A percentile compares a stretch with the other conserved stretches of the same genome.
These are phyloP conservation scores for Xylaria sp. DNA, from an alignment of 2,329 filamentous ascomycete species.

Conservation along the genomic window DNA sequence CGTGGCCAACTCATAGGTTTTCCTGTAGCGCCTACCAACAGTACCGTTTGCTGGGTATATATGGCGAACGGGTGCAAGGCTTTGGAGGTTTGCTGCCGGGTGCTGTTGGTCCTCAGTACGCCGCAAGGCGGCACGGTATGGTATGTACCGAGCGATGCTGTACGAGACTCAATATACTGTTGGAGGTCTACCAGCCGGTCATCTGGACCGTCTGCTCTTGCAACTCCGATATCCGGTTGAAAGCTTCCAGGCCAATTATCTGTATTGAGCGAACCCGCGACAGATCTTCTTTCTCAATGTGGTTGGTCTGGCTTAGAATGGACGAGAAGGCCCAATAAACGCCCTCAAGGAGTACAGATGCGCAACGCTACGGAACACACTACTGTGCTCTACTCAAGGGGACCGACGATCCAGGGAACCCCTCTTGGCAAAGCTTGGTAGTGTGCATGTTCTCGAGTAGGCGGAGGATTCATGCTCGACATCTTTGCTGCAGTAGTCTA, in stretches of 20 bases:
- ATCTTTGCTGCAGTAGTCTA: constrained; percentile 10
- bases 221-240: constrained; percentile 1
- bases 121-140: neutral
- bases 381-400: neutral
- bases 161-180: neutral
- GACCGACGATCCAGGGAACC: neutral
- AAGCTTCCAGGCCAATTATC: neutral
- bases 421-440: constrained; percentile 8
- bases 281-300: constrained; percentile 15
- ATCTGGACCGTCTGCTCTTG: constrained; percentile 4
- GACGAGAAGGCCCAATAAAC: neutral
- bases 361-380: neutral
- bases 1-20: neutral
- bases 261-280: constrained; percentile 7
- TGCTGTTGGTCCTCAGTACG: neutral
- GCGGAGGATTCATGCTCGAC: constrained; percentile 17
- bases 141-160: neutral
- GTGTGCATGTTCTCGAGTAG: neutral
- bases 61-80: neutral
- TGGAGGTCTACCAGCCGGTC: neutral
- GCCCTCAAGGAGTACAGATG: constrained; percentile 4
- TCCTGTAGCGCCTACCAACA: neutral
- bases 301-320: constrained; percentile 5
- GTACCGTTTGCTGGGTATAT: neutral
- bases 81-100: neutral